Base-by-base conservation (phyloP, 805 yeast genomes). In the Torulaspora microellipsoides region DNA sequence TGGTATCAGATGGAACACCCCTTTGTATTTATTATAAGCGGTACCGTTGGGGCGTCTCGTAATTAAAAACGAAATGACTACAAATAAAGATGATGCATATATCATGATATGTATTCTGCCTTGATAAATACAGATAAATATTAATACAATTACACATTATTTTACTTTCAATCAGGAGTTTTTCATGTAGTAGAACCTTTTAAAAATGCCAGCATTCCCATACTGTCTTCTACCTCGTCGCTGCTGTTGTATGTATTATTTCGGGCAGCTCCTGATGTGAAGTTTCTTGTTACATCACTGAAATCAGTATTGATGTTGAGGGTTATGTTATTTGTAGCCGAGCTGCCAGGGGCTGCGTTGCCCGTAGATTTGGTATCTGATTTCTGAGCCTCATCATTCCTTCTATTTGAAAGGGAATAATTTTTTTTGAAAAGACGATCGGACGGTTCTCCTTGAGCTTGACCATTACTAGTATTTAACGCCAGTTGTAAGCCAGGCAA, bases 171-270 rank as follows among this genome's bases (percentile, higher is more conserved):
- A 6, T 20, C 25, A 20, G 25, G 14, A 36, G 20, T 42, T 31
- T 15, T 31, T 35, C 37, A 46, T n/a, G 23, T 23, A 13, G 31
- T 30, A 25, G 47, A 52, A 25, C 55, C 61, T 28, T 61, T 54
- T 27, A 60, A 50, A 46, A 60, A 60, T 42, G 58, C 55, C 37
- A 60, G 43, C 31, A 60, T 40, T 42, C 54, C 62, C 45, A 59
- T 48, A 23, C 46, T 47, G 15, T 51, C 53, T 28, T 45, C 53
- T 8, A 20, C 25, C 25, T 39, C 32, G 20, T 36, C 15, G 17
- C 27, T 27, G 29, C 25, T 38, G 12, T 41, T 46, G 10, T 40
- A 23, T 12, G 31, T 23, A 8, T 15, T 36, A 20, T 40, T 31
- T 25, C 36, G 38, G 3, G 14, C 15, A 13, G 30, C 33, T 3